Base-by-base conservation (phyloP, 2,329 filamentous ascomycete species). In the Hymenoscyphus repandus region DNA sequence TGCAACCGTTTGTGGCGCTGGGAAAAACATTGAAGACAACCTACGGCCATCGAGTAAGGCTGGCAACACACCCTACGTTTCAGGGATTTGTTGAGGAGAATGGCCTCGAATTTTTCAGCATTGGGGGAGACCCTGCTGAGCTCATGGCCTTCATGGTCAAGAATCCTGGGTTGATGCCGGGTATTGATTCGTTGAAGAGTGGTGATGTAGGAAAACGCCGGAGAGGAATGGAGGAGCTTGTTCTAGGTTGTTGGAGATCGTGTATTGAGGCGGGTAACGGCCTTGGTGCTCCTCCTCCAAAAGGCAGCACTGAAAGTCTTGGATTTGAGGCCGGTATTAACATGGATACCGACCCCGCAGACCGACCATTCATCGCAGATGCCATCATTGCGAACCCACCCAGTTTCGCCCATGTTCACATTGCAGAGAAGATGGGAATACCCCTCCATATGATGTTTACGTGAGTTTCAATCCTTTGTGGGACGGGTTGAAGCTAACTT, bases 61-160 rank as follows among this genome's bases (percentile, higher is more conserved):
- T 91, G 38, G 86, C 86, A 5, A 91, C 88, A 0, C 87, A 91
- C 61, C 69, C 77, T 3, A 81, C 75, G 1, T 91, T 91, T 59
- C 74, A 80, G 57, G 67, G 72, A 1, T 88, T 90, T 58, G 82
- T 90, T 3, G 77, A 82, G 53, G 79, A 86, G 47, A 82, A 83
- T 64, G 84, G 77, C 0, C 74, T 91, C 12, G 87, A 90, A 61
- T 91, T 90, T 67, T 90, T 86, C 67, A 79, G 71, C 54, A 86
- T 90, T 46, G 85, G 86, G n/a, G 86, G 86, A 2, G 85, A 90
- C 64, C 86, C 86, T 1, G 78, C 82, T 1, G 79, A 87, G 61
- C 72, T 90, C 39, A 90, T 90, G 86, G 88, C 89, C 2, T 95
- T 92, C 62, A 95, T 95, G 89, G 89, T 93, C 41, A 91, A 91